Percentiles rank a stretch among this genome's conserved stretches.
These are phyloP conservation scores for Coniochaeta pulveracea DNA, from an alignment of 2,329 filamentous ascomycete species.

Conservation along the genomic window DNA sequence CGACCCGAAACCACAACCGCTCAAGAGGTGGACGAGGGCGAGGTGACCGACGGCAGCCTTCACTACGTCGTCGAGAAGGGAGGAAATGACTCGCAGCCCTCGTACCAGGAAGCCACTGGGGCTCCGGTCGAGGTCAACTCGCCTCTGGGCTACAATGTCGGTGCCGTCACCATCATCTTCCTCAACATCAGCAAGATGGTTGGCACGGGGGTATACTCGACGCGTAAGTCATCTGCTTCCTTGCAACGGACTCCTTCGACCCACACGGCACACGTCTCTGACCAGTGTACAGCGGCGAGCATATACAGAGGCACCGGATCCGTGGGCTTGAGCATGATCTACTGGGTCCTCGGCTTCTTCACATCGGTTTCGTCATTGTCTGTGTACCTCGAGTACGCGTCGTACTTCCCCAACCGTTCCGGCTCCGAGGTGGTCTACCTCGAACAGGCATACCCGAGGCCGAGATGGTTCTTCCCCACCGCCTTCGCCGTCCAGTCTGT, in stretches of 20 bases:
- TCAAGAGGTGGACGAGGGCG: constrained; percentile 2
- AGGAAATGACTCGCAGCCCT: constrained; percentile 30
- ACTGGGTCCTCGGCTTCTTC: constrained; percentile 52
- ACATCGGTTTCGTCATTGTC: constrained; percentile 42
- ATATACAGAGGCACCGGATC: constrained; percentile 51
- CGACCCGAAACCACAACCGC: background rate
- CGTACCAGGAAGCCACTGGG: constrained; percentile 48
- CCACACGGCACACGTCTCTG: background rate
- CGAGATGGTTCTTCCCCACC: constrained; percentile 51
- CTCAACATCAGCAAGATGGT: constrained; percentile 53
- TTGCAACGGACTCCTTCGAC: background rate
- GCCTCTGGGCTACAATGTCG: constrained; percentile 49
- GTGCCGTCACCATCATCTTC: constrained; percentile 42
- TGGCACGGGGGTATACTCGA: constrained; percentile 51
- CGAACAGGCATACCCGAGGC: constrained; percentile 55
- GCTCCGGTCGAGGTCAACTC: constrained; percentile 48
- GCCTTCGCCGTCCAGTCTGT: constrained; percentile 54
- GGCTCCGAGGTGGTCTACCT: constrained; percentile 58
- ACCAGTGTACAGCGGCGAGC: constrained; percentile 30
- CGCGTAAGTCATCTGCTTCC: constrained; percentile 30
- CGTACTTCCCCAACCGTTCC: constrained; percentile 56
- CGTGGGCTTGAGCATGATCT: constrained; percentile 49
- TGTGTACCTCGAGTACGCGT: constrained; percentile 52
- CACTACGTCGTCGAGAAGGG: constrained; percentile 12
- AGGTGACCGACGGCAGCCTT: constrained; percentile 13